phyloP scores from a whole-genome alignment of 257 asterid genomes.

The Petunia secreta region DNA sequence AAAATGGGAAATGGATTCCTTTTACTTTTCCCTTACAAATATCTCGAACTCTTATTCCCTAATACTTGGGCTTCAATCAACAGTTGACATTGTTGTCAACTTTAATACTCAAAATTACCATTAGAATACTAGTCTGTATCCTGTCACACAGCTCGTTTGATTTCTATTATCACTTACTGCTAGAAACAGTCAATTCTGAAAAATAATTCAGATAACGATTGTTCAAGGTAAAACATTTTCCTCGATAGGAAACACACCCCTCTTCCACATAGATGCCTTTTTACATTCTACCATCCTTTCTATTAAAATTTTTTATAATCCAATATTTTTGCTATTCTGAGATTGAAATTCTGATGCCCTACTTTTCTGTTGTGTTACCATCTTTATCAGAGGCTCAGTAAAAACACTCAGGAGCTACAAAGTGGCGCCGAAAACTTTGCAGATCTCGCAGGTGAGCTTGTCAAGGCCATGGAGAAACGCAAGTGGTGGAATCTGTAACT shows the following conservation, averaged over 20 bases:
- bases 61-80: background rate
- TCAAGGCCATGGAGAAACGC: conserved; percentile 77
- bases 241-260: too few relatives aligned
- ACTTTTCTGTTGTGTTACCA: conserved; percentile 4
- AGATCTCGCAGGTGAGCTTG: conserved; percentile 71
- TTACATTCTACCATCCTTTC: background rate
- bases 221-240: too few relatives aligned
- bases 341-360: background rate
- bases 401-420: conserved; percentile 71
- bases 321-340: background rate
- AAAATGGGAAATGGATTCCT: background rate
- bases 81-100: background rate
- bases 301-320: background rate
- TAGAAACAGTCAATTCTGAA: background rate
- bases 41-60: background rate
- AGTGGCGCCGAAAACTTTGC: conserved; percentile 76
- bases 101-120: background rate
- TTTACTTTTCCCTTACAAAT: background rate
- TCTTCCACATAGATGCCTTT: background rate
- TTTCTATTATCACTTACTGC: too few relatives aligned
- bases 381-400: conserved; percentile 61
- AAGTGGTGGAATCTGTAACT: conserved; percentile 77
- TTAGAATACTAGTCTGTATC: background rate
- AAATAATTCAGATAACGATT: too few relatives aligned
- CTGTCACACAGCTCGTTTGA: background rate